Evolutionary conservation across 208 protist species (phyloP), one percentile per base, ranked within the genome.

Genomic region (Acanthamoeba pearcei): DNA sequence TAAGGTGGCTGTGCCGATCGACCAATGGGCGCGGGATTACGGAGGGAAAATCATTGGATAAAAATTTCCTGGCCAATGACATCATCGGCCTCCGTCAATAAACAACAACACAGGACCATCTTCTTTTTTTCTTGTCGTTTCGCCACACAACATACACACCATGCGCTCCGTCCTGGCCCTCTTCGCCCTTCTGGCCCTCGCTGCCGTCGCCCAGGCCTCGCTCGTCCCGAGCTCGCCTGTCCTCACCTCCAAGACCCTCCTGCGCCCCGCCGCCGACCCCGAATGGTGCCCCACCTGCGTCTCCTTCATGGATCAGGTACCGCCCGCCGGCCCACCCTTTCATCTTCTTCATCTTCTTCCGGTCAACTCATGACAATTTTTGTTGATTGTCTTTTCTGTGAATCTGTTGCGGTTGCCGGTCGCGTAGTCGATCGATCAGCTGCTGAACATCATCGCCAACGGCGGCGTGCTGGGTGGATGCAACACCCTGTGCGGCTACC

Each of bases 371-470:
- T 46, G 42, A 46, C 42, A 46, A 46, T 3, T 3, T 1, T 42
- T 42, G 38, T 68, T 6, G 24, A n/a, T 68, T 29, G 60, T 9
- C 32, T 86, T 62, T 35, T 60, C n/a, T 15, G 24, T 12, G 17
- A 27, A 15, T 38, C 38, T 95, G 95, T 46, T 66, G 96, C 42
- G 42, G n/a, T 4, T 46, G 42, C 42, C 42, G 42, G 42, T 46
- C 10, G n/a, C 15, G 29, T 62, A 97, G 80, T 76, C 62, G 15
- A 93, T 97, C 68, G 70, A 96, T 17, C 66, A 97, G 32, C 94
- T 97, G 35, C 88, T 97, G 13, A 97, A 97, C 95, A 95, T 96
- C 76, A 97, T 97, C 96, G 17, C 89, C 68, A 88, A 97, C 35
- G 95, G 29, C 68, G 96, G 96, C 83, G 96, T 97, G 27, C 57